Base-by-base conservation (phyloP, 2,329 filamentous ascomycete species). In the Paecilomyces variotii region DNA sequence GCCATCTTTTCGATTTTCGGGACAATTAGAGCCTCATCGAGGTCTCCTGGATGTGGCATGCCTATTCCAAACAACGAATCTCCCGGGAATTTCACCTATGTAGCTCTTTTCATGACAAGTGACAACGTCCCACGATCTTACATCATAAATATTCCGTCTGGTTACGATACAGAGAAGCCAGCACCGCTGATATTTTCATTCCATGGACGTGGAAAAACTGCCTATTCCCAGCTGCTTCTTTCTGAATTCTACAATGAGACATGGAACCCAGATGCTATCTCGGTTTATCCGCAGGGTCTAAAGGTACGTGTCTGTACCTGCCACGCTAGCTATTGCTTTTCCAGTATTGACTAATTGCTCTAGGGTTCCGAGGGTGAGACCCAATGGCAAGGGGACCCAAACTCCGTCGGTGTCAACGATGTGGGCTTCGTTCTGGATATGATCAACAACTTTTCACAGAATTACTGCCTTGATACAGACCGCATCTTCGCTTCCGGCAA, bases 401-500 rank as follows among this genome's bases (percentile, higher is more conserved):
- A 71, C 5, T 68, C 74, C 1, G 53, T 67, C 3, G 67, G 66
- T 2, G 70, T 77, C 53, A 68, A 79, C 60, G 79, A 82, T 59
- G 65, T 80, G 3, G 67, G 67, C 9, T 81, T 80, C 65, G 78
- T 73, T 24, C 62, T 74, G 3, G 75, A 79, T 57, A 71, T 82
- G 19, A 62, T 82, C 10, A 64, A 73, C 56, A 59, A 66, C n/a
- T 45, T 45, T 14, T 45, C 39, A 1, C 14, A 45, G 9, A 64
- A 65, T 3, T 78, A 78, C 64, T 82, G 79, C 65, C 72, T 82
- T 61, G 76, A 82, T 59, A 60, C 68, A 1, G 63, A 65, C 3
- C 74, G 73, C 7, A 69, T 82, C 51, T 82, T 80, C 60, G 74
- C 74, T 11, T 73, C 74, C 1, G 80, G 79, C 53, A 83, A 84